Conservation (phyloP, 2,329 filamentous ascomycete species). For the Colletotrichum agaves region DNA sequence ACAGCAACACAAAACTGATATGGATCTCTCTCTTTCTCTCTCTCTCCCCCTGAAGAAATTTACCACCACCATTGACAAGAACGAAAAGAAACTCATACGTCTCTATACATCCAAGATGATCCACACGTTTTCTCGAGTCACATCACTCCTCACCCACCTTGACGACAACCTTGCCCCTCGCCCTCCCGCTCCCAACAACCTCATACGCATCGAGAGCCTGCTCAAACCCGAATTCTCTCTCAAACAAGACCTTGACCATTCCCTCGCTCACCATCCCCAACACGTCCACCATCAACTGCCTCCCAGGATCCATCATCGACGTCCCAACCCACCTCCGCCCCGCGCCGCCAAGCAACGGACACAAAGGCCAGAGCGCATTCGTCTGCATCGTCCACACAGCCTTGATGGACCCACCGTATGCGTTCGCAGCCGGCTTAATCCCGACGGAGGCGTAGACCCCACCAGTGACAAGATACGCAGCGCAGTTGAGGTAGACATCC, state of each 20-base stretch:
- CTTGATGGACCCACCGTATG: slow-evolving; percentile 44
- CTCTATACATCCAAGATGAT: not conserved
- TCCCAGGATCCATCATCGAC: slow-evolving; percentile 48
- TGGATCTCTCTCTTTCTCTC: too few relatives aligned
- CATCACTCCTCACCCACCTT: slow-evolving; percentile 41
- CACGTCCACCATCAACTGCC: slow-evolving; percentile 47
- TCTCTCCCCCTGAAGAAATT: too few relatives aligned
- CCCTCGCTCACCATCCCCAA: slow-evolving; percentile 47
- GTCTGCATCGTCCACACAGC: slow-evolving; percentile 49
- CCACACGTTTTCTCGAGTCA: too few relatives aligned
- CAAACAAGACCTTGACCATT: slow-evolving; percentile 49
- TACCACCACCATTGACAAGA: too few relatives aligned
- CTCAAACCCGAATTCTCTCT: slow-evolving; percentile 51
- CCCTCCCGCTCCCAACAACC: slow-evolving; percentile 46
- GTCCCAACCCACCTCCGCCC: slow-evolving; percentile 49
- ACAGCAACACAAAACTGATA: too few relatives aligned
- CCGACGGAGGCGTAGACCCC: slow-evolving; percentile 56
- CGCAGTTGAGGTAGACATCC: slow-evolving; percentile 53
- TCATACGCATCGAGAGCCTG: slow-evolving; percentile 50
- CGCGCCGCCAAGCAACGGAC: slow-evolving; percentile 49
- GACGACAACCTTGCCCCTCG: slow-evolving; percentile 53
- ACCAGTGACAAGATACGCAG: slow-evolving; percentile 50
- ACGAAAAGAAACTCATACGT: not conserved
- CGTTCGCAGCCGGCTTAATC: slow-evolving; percentile 49
- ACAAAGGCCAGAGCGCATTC: slow-evolving; percentile 52